Base-by-base conservation (phyloP, 176 grass and related monocot species). In the Musa troglodytarum region DNA sequence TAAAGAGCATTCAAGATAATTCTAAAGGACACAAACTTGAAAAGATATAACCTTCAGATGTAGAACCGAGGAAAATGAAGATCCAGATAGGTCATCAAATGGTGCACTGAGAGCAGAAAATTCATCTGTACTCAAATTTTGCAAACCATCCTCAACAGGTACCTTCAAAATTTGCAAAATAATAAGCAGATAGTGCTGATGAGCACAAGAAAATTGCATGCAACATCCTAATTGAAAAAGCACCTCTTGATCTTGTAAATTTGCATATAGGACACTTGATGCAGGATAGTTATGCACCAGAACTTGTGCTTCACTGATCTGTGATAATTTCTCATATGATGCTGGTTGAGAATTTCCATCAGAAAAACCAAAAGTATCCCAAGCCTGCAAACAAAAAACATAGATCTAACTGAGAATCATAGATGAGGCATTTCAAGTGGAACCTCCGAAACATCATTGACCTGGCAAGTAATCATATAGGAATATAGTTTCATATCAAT, bases 281-380 rank as follows among this genome's bases (percentile, higher is more conserved):
- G 49, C 43, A 28, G 53, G 53, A 54, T 76, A 73, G 63, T 80
- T 58, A 64, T 79, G 66, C 54, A 64, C 64, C 34, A 1, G 49
- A 81, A 74, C 75, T 70, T 52, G 61, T 72, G 53, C 26, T 19
- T 86, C 81, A 62, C 69, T 77, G 74, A 63, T 77, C 74, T 43
- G 83, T 11, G 63, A n/a, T 50, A 53, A 21, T 72, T 64, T 65
- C 74, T 28, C 28, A 13, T 15, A 53, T 52, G 14, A 62, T 77
- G 59, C 50, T 59, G 79, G 80, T 74, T 73, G 43, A 78, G 86
- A 15, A 11, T 51, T 29, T 69, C 63, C 78, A 80, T 59, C 80
- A 72, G 52, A 54, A 82, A 83, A 78, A 71, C 88, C 90, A 84
- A 90, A 97, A 52, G 86, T 77, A 80, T 92, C 63, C 90, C 93